phyloP scores from a whole-genome alignment of 306 rosid species.

The Lathyrus oleraceus region DNA sequence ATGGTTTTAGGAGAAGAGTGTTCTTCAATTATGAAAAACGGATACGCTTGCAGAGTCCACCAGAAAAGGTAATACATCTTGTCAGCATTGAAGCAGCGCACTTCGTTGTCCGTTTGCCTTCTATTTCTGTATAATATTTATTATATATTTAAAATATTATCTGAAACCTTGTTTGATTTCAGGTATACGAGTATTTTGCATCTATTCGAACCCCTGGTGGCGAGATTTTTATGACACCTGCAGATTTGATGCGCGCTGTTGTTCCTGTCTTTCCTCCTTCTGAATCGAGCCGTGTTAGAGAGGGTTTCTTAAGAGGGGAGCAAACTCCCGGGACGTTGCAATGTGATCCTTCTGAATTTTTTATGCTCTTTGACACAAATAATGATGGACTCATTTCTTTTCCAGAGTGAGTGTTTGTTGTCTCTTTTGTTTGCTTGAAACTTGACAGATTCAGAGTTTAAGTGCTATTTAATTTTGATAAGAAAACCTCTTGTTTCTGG shows the following conservation, averaged over 20 bases:
- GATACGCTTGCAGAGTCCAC: constrained; percentile 63
- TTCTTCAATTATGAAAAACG: constrained; percentile 82
- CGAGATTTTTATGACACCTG: constrained; percentile 65
- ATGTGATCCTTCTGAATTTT: constrained; percentile 64
- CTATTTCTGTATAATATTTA: too few species aligned
- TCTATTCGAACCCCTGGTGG: constrained; percentile 45
- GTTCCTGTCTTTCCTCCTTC: constrained; percentile 81
- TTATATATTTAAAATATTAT: too few species aligned
- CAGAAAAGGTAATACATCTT: constrained; percentile 58
- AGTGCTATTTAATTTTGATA: constrained; percentile 12
- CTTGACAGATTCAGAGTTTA: not conserved
- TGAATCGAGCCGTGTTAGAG: constrained; percentile 66
- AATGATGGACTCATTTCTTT: constrained; percentile 85
- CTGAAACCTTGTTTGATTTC: constrained; percentile 1
- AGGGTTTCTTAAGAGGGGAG: constrained; percentile 71
- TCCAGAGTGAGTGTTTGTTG: constrained; percentile 52
- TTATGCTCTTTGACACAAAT: constrained; percentile 83
- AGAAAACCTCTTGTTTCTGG: not conserved
- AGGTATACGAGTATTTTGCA: constrained; percentile 80
- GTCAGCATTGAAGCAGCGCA: not conserved
- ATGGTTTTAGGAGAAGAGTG: constrained; percentile 55
- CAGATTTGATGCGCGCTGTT: constrained; percentile 72
- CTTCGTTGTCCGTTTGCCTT: too few species aligned
- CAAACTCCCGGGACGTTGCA: constrained; percentile 50
- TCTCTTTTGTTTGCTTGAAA: constrained; percentile 9